These are phyloP conservation scores for Aureobasidium leucospermi DNA, from an alignment of 2,329 filamentous ascomycete species.

Conservation along the genomic window DNA sequence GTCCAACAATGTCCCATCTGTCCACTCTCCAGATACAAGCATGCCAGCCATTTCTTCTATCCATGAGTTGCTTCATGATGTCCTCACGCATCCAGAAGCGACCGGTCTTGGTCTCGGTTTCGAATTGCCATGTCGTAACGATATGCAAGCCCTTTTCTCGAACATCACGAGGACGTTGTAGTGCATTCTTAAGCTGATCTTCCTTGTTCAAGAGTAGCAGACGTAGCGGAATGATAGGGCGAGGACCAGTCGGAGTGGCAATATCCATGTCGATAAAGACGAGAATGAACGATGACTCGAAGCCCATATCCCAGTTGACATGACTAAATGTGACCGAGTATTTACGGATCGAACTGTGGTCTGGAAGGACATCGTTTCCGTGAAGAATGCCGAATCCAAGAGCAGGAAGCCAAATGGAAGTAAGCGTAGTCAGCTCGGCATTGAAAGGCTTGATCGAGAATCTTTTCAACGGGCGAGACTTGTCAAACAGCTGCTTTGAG, in stretches of 20 bases:
- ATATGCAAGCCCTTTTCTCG: background rate
- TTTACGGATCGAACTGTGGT: background rate
- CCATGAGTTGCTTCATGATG: background rate
- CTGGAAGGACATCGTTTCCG: background rate
- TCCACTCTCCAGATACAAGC: background rate
- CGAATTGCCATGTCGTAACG: background rate
- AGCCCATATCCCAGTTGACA: background rate
- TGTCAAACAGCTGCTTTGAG: background rate
- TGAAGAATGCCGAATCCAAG: background rate
- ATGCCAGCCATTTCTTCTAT: background rate
- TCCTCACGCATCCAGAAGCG: background rate
- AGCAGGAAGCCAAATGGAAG: background rate
- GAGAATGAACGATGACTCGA: background rate
- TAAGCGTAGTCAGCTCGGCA: background rate
- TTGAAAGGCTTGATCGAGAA: background rate
- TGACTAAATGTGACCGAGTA: background rate
- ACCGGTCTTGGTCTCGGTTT: background rate
- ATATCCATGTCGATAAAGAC: background rate
- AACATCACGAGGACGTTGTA: background rate
- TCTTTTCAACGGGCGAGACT: background rate
- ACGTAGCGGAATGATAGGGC: background rate
- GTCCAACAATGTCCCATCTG: background rate
- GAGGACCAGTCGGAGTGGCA: background rate
- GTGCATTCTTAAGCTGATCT: background rate
- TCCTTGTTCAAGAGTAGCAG: background rate